Base-by-base conservation (phyloP, 371 early-diverging fungal genomes). In the Mortierella sp. region DNA sequence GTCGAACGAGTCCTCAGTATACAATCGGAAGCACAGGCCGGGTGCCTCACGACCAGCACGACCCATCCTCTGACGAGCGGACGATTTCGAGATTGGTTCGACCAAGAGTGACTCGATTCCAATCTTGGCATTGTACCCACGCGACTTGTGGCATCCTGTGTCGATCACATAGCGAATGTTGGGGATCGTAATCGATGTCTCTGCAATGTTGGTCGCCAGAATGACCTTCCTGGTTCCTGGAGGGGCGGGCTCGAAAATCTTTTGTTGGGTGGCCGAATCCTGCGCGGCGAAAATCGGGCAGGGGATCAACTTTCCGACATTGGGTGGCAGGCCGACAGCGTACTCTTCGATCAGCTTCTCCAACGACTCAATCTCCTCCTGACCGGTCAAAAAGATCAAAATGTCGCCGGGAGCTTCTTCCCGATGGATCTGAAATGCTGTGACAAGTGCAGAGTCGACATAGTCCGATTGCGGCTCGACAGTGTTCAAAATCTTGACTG, bases 161-260 rank as follows among this genome's bases (percentile, higher is more conserved):
- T 99, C 99, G 63, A 99, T 90, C 26, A 99, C 99, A 88, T 99
- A 99, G 31, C 94, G 95, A 67, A 99, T 95, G 26, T 97, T 97
- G 68, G 96, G 95, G 68, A 99, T 99, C 0, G 99, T 99, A 68
- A 99, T 94, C 66, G 97, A 97, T 5, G 99, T 99, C 87, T 99
- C 99, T n/a, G 99, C 98, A 86, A 99, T 96, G 87, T 99, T 99
- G 41, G 99, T 96, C 0, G 99, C 93, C 22, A 99, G 90, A 55
- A 99, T 96, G 58, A 96, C 92, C 87, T 99, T 99, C 45, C 99
- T 93, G 1, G 93, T 90, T 47, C 95, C 94, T 31, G 82, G 87
- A 4, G 98, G 98, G 7, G 97, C 93, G 34, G 94, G 92, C 68
- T 95, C 93, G 85, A 98, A 97, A 48, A 98, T 98, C 61, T 90